Conservation (phyloP, 345 rosid genomes). For the Lagerstroemia speciosa region DNA sequence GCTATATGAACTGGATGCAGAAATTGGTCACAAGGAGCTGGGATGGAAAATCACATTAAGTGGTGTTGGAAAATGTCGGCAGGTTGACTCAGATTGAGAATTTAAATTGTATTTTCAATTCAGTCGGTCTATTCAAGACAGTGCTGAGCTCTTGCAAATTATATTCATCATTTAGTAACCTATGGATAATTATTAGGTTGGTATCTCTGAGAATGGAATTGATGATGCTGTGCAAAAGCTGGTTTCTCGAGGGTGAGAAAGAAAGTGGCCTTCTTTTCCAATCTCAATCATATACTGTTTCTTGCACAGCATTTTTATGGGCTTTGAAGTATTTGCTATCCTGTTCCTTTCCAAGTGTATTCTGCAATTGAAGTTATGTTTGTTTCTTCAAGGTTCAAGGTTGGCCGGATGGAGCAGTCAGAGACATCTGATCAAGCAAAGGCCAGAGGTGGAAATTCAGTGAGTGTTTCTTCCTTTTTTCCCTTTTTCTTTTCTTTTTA, state of each 20-base stretch:
- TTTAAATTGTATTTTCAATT: not conserved
- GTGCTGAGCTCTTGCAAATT: not conserved
- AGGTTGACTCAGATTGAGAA: slow-evolving; percentile 35
- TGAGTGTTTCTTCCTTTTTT: slow-evolving; percentile 23
- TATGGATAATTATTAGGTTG: slow-evolving; percentile 42
- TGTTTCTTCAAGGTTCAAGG: slow-evolving; percentile 55
- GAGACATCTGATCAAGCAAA: slow-evolving; percentile 85
- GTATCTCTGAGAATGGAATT: slow-evolving; percentile 77
- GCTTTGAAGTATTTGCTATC: not conserved
- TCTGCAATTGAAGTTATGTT: not conserved
- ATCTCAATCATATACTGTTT: not conserved
- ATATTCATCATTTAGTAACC: not conserved
- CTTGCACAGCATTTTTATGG: not conserved
- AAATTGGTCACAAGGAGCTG: slow-evolving; percentile 83
- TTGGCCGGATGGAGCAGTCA: slow-evolving; percentile 91
- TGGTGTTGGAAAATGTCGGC: slow-evolving; percentile 95
- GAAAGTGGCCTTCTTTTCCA: slow-evolving; percentile 6
- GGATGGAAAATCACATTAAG: slow-evolving; percentile 93
- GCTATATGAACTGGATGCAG: slow-evolving; percentile 96
- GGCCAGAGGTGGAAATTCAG: slow-evolving; percentile 68
- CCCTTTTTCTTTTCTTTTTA: not conserved
- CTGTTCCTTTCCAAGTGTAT: not conserved
- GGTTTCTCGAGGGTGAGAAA: slow-evolving; percentile 80
- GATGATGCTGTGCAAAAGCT: slow-evolving; percentile 88
- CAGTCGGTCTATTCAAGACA: not conserved